Conservation (phyloP, 768 basidiomycete species). For the Mycena maculata region DNA sequence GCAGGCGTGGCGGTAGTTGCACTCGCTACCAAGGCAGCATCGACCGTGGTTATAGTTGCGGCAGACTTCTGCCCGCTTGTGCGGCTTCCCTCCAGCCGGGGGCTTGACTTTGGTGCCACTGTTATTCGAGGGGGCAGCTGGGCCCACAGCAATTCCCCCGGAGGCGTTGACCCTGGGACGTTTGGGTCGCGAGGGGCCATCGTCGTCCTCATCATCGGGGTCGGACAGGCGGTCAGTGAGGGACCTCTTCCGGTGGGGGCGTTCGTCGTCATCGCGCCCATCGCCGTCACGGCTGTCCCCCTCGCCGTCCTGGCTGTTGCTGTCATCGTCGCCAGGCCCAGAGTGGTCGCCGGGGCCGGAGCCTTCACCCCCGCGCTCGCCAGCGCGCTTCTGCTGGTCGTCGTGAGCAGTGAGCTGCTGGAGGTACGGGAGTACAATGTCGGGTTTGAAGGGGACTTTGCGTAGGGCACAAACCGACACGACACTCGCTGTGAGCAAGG, state of each 20-base stretch:
- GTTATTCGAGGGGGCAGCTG: background rate
- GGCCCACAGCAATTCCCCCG: background rate
- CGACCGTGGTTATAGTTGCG: slow-evolving; percentile 1
- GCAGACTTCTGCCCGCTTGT: background rate
- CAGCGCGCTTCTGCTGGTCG: background rate
- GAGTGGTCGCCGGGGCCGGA: background rate
- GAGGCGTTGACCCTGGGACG: background rate
- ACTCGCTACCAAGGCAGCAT: background rate
- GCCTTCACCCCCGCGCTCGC: background rate
- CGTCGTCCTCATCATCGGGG: background rate
- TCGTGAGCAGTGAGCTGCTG: slow-evolving; percentile 11
- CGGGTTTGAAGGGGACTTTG: background rate
- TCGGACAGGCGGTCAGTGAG: background rate
- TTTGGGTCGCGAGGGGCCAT: background rate
- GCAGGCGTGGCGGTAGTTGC: slow-evolving; percentile 7
- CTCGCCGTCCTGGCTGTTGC: background rate
- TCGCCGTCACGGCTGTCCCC: too few species aligned
- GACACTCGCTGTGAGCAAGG: background rate
- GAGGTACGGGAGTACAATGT: background rate
- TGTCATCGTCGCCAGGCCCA: background rate
- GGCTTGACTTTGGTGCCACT: background rate
- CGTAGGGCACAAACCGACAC: background rate
- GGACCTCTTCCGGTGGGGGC: background rate
- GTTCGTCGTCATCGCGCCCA: too few species aligned
- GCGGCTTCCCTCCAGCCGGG: background rate